Evolutionary conservation across 352 stramenopile genomes (phyloP).

Genomic region (Phytophthora citrophthora): DNA sequence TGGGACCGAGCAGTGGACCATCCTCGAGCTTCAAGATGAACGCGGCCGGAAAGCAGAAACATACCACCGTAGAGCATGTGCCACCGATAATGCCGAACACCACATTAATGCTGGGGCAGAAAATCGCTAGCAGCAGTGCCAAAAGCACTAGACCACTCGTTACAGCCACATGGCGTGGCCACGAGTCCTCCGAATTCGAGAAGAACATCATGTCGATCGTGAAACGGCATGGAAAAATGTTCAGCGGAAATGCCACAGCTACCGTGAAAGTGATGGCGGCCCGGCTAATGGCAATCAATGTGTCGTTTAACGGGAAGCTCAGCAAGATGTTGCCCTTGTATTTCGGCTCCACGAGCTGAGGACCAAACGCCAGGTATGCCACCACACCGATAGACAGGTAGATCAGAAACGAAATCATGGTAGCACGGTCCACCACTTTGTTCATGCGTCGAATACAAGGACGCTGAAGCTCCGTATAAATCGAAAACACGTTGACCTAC

Average conservation of each 20-base stretch:
- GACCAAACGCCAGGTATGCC: constrained; percentile 82
- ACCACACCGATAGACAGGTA: constrained; percentile 83
- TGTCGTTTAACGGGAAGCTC: constrained; percentile 80
- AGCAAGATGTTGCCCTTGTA: constrained; percentile 87
- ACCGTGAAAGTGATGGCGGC: constrained; percentile 90
- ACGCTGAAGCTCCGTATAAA: constrained; percentile 89
- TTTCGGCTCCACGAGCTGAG: constrained; percentile 61
- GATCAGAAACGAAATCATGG: constrained; percentile 72
- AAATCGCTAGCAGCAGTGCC: constrained; percentile 79
- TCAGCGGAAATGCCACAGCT: constrained; percentile 83
- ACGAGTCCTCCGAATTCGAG: constrained; percentile 72
- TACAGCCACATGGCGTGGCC: constrained; percentile 66
- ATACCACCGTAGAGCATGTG: constrained; percentile 84
- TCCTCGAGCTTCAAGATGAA: constrained; percentile 90
- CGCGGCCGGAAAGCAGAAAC: constrained; percentile 82
- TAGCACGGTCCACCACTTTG: constrained; percentile 86
- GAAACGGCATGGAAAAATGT: constrained; percentile 89
- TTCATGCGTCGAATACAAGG: constrained; percentile 89
- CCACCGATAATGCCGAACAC: constrained; percentile 88
- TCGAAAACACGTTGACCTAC: constrained; percentile 88
- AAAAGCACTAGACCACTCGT: constrained; percentile 67
- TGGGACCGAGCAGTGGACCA: constrained; percentile 64
- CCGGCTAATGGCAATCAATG: constrained; percentile 78
- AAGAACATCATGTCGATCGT: constrained; percentile 92
- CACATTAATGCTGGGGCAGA: constrained; percentile 87